Percentiles rank a stretch among this genome's conserved stretches.
phyloP scores from a whole-genome alignment of 1,284 basidiomycete genomes.

The Puccinia polysora region DNA sequence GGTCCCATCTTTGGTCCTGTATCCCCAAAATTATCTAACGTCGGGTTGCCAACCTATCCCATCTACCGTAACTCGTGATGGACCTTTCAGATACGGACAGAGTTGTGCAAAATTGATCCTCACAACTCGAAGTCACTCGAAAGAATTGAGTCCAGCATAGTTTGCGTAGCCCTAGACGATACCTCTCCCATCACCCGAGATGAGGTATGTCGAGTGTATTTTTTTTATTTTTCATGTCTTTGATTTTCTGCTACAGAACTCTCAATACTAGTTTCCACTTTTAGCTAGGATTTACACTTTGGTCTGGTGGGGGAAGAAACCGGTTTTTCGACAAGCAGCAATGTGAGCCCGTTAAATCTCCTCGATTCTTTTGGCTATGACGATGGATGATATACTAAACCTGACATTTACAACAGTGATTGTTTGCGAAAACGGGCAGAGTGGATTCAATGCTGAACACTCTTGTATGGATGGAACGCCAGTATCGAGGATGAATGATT shows the following conservation, averaged over 20 bases:
- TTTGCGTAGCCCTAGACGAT: constrained; percentile 81
- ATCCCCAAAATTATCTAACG: neutral
- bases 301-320: constrained; percentile 88
- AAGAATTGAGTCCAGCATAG: constrained; percentile 82
- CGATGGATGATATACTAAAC: neutral
- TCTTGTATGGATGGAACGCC: constrained; percentile 96
- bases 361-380: neutral
- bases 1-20: constrained; percentile 46
- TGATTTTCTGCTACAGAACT: neutral
- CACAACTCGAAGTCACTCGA: constrained; percentile 66
- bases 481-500: constrained; percentile 92
- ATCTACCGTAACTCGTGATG: neutral
- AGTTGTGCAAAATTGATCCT: constrained; percentile 63
- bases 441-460: constrained; percentile 75
- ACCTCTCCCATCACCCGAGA: constrained; percentile 72
- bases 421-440: constrained; percentile 86
- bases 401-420: constrained; percentile 64
- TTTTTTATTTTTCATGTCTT: neutral
- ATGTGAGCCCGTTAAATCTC: constrained; percentile 57
- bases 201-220: constrained; percentile 56
- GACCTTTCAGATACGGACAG: constrained; percentile 59
- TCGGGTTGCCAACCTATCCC: neutral
- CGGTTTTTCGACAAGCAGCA: constrained; percentile 98
- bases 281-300: constrained; percentile 62
- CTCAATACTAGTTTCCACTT: neutral